phyloP scores from a whole-genome alignment of 345 rosid genomes.

The Aurinia saxatilis region DNA sequence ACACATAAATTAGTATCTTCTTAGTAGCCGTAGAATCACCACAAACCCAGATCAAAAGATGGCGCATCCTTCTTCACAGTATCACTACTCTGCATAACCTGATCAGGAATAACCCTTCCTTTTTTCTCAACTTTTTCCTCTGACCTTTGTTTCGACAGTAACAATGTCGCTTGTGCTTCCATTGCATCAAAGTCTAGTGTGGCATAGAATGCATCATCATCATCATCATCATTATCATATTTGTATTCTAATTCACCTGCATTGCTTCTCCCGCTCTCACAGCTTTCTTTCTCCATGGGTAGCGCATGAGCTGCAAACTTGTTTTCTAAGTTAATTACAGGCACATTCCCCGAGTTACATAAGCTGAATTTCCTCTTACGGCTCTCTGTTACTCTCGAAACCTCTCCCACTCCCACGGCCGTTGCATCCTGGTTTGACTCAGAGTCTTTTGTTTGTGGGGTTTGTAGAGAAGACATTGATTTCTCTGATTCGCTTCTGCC shows the following conservation, averaged over 20 bases:
- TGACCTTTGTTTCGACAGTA: constrained; percentile 40
- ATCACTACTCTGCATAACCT: constrained; percentile 6
- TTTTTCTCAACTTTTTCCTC: constrained; percentile 31
- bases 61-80: constrained; percentile 39
- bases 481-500: constrained; percentile 38
- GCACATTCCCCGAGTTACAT: constrained; percentile 33
- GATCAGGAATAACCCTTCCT: constrained; percentile 1
- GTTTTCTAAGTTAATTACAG: constrained; percentile 51
- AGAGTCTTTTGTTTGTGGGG: constrained; percentile 33
- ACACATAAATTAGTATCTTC: constrained; percentile 1
- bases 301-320: constrained; percentile 33
- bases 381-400: constrained; percentile 28
- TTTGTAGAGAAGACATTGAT: constrained; percentile 29
- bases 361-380: constrained; percentile 52
- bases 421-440: constrained; percentile 27
- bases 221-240: constrained; percentile 20
- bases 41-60: constrained; percentile 87
- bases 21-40: constrained; percentile 14
- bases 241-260: constrained; percentile 18
- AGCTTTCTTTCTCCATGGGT: constrained; percentile 14
- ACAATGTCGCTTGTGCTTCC: constrained; percentile 68
- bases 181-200: constrained; percentile 72
- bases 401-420: constrained; percentile 3
- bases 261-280: constrained; percentile 23
- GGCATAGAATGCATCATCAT: constrained; percentile 75